These are phyloP conservation scores for Dichotomopilus funicola DNA, from an alignment of 2,329 filamentous ascomycete genomes.

Conservation along the genomic window DNA sequence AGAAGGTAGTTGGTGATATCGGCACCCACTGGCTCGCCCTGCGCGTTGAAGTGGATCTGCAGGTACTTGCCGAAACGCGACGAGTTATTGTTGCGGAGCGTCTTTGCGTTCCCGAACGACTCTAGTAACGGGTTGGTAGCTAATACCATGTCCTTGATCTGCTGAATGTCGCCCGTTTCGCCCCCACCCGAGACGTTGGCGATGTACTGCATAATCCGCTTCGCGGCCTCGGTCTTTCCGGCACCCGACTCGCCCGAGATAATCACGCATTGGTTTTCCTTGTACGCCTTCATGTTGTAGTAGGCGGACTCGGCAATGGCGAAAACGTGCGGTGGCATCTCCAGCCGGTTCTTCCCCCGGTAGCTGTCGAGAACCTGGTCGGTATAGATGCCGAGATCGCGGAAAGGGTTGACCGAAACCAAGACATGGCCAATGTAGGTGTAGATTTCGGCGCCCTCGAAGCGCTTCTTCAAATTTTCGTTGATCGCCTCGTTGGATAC, in stretches of 20 bases:
- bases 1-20: slow-evolving; percentile 98
- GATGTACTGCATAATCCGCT: slow-evolving; percentile 99
- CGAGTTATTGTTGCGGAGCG: slow-evolving; percentile 96
- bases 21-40: slow-evolving; percentile 88
- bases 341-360: slow-evolving; percentile 91
- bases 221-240: slow-evolving; percentile 96
- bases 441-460: slow-evolving; percentile 96
- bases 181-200: slow-evolving; percentile 92
- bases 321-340: slow-evolving; percentile 93
- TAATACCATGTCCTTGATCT: slow-evolving; percentile 99
- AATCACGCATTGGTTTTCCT: slow-evolving; percentile 98
- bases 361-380: slow-evolving; percentile 90
- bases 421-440: slow-evolving; percentile 99
- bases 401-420: slow-evolving; percentile 97
- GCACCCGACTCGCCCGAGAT: slow-evolving; percentile 98
- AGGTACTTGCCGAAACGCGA: slow-evolving; percentile 98
- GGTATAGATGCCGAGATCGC: slow-evolving; percentile 96
- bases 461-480: slow-evolving; percentile 96
- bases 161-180: slow-evolving; percentile 76
- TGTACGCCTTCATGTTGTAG: slow-evolving; percentile 99
- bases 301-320: slow-evolving; percentile 93
- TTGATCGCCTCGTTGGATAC: slow-evolving; percentile 99
- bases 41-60: slow-evolving; percentile 88
- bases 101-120: slow-evolving; percentile 98
- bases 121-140: slow-evolving; percentile 95